Percentiles rank a stretch among this genome's conserved stretches.
These are phyloP conservation scores for Teunomyces lycoperdinae DNA, from an alignment of 805 yeast genomes.

Conservation along the genomic window DNA sequence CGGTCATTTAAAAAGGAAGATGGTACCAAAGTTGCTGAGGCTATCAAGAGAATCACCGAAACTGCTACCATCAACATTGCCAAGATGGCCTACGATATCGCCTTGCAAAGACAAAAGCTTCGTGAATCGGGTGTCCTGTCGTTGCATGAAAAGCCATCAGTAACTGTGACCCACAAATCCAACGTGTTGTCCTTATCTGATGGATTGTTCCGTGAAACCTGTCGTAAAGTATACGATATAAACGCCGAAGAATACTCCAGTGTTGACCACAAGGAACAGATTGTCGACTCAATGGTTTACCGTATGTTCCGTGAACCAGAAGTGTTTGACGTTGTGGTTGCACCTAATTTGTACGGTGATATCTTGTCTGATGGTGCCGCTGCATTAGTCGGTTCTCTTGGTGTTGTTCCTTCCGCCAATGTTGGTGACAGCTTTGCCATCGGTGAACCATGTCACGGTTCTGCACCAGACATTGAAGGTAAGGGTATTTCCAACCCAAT, in stretches of 20 bases:
- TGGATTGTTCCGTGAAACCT: slow-evolving; percentile 93
- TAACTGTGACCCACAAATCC: slow-evolving; percentile 95
- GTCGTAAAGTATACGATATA: slow-evolving; percentile 56
- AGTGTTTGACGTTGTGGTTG: slow-evolving; percentile 95
- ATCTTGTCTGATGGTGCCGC: slow-evolving; percentile 97
- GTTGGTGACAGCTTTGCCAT: slow-evolving; percentile 95
- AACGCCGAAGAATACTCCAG: slow-evolving; percentile 56
- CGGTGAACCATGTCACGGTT: slow-evolving; percentile 99
- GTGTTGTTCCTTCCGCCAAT: slow-evolving; percentile 97
- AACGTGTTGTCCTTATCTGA: slow-evolving; percentile 90
- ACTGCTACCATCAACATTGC: slow-evolving; percentile 84
- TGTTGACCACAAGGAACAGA: slow-evolving; percentile 84
- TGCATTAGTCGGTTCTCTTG: slow-evolving; percentile 94
- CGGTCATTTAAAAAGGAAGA: slow-evolving; percentile 67
- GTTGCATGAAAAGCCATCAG: slow-evolving; percentile 51
- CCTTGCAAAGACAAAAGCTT: slow-evolving; percentile 81
- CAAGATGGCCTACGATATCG: slow-evolving; percentile 87
- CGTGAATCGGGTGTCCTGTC: slow-evolving; percentile 49
- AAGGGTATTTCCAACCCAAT: slow-evolving; percentile 92
- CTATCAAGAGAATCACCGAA: slow-evolving; percentile 94
- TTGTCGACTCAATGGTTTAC: slow-evolving; percentile 99
- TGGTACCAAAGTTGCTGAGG: slow-evolving; percentile 92
- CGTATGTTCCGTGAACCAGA: slow-evolving; percentile 98
- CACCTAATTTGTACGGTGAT: slow-evolving; percentile 98
- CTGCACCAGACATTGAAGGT: slow-evolving; percentile 98